phyloP scores from a whole-genome alignment of 805 yeast genomes.

The Maudiozyma barnettii region DNA sequence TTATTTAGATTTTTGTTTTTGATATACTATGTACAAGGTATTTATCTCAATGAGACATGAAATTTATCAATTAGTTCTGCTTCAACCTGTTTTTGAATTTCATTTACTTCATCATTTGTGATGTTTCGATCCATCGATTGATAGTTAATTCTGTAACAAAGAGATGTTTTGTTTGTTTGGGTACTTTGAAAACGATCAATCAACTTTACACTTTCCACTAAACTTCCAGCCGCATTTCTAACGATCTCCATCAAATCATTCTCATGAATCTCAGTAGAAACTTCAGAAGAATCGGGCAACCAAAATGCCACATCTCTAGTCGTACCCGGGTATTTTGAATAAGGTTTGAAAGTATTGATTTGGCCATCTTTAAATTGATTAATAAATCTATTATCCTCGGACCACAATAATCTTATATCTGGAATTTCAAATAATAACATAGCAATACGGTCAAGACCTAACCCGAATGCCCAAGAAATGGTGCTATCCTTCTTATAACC shows the following conservation, averaged over 20 bases:
- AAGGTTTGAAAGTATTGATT: slow-evolving; percentile 71
- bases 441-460: slow-evolving; percentile 90
- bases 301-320: slow-evolving; percentile 86
- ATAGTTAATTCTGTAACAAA: slow-evolving; percentile 83
- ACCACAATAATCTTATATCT: slow-evolving; percentile 90
- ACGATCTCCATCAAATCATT: slow-evolving; percentile 94
- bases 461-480: slow-evolving; percentile 96
- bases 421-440: slow-evolving; percentile 94
- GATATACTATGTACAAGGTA: no score
- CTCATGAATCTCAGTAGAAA: slow-evolving; percentile 45
- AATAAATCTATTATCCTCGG: slow-evolving; percentile 65
- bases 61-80: slow-evolving; percentile 41
- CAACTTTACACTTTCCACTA: slow-evolving; percentile 75
- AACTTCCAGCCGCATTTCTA: slow-evolving; percentile 72
- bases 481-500: slow-evolving; percentile 47
- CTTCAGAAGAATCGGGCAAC: slow-evolving; percentile 40
- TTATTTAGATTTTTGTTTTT: no score
- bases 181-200: slow-evolving; percentile 83
- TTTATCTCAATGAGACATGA: slow-evolving; percentile 47
- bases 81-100: slow-evolving; percentile 58
- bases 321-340: slow-evolving; percentile 85
- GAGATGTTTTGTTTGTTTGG: slow-evolving; percentile 63
- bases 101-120: slow-evolving; percentile 77
- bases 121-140: slow-evolving; percentile 93
- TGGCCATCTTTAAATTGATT: slow-evolving; percentile 58